A percentile compares a stretch with the other conserved stretches of the same genome.
These are phyloP conservation scores for Cryphonectria japonica DNA, from an alignment of 2,329 filamentous ascomycete genomes.

Conservation along the genomic window DNA sequence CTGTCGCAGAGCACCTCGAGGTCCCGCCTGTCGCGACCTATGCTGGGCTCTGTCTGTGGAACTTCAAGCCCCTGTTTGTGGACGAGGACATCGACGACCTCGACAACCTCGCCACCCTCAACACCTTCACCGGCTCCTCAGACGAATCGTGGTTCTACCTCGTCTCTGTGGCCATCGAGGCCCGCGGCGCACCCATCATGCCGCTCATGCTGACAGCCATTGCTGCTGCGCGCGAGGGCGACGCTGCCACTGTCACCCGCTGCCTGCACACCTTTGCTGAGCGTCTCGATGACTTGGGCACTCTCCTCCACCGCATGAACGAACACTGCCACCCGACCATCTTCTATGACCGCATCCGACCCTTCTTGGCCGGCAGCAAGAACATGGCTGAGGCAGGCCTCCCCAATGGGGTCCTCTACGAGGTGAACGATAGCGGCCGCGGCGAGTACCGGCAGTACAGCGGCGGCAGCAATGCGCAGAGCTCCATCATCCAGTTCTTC, in stretches of 20 bases:
- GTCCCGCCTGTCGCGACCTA: conserved; percentile 94
- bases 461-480: conserved; percentile 95
- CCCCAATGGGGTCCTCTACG: conserved; percentile 84
- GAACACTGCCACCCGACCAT: conserved; percentile 92
- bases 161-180: conserved; percentile 93
- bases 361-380: conserved; percentile 93
- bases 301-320: conserved; percentile 84
- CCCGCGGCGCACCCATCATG: conserved; percentile 83
- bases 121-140: conserved; percentile 89
- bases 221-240: conserved; percentile 71
- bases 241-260: conserved; percentile 72
- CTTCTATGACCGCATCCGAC: conserved; percentile 95
- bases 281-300: conserved; percentile 80
- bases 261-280: conserved; percentile 85
- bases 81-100: conserved; percentile 81
- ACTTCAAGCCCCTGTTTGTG: conserved; percentile 89
- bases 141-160: conserved; percentile 99
- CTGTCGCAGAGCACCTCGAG: conserved; percentile 77
- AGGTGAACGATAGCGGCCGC: conserved; percentile 68
- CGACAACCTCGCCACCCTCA: conserved; percentile 84
- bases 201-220: conserved; percentile 89
- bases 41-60: conserved; percentile 91
- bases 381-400: conserved; percentile 96
- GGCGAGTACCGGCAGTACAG: conserved; percentile 80
- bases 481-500: conserved; percentile 96